Conservation (phyloP, 176 grass and related monocot species). For the Rhynchospora pubera region DNA sequence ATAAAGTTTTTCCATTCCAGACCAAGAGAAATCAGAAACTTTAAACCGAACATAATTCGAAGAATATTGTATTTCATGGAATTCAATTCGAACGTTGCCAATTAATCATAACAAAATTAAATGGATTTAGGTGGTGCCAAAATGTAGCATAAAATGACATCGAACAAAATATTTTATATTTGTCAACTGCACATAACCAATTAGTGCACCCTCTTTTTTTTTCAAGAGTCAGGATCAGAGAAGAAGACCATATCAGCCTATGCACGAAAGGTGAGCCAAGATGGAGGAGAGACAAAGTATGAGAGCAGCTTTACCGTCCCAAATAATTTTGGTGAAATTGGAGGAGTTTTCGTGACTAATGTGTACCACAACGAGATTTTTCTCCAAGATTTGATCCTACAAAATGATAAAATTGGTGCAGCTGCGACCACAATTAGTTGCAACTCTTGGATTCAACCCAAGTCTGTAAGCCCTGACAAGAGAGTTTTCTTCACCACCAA, state of each 20-base stretch:
- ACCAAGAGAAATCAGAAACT: no score
- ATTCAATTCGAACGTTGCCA: neutral
- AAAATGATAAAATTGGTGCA: neutral
- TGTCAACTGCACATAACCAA: neutral
- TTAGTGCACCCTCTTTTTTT: neutral
- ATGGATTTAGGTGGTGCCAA: neutral
- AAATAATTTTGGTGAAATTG: constrained; percentile 49
- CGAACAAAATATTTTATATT: neutral
- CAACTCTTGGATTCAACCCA: constrained; percentile 54
- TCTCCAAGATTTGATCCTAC: constrained; percentile 42
- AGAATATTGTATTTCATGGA: neutral
- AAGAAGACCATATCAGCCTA: constrained; percentile 31
- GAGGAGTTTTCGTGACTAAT: constrained; percentile 59
- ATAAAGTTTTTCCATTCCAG: no score
- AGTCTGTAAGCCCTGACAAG: constrained; percentile 27
- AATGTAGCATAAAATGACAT: neutral
- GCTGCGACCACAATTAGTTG: constrained; percentile 29
- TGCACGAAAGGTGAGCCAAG: constrained; percentile 37
- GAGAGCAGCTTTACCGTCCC: constrained; percentile 41
- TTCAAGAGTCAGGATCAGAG: constrained; percentile 31
- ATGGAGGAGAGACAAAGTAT: constrained; percentile 25
- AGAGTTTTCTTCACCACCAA: constrained; percentile 83
- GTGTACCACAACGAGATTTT: constrained; percentile 45
- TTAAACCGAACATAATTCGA: no score
- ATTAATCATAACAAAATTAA: neutral